These are phyloP conservation scores for Globisporangium carolinianum DNA, from an alignment of 352 stramenopile genomes.

Conservation along the genomic window DNA sequence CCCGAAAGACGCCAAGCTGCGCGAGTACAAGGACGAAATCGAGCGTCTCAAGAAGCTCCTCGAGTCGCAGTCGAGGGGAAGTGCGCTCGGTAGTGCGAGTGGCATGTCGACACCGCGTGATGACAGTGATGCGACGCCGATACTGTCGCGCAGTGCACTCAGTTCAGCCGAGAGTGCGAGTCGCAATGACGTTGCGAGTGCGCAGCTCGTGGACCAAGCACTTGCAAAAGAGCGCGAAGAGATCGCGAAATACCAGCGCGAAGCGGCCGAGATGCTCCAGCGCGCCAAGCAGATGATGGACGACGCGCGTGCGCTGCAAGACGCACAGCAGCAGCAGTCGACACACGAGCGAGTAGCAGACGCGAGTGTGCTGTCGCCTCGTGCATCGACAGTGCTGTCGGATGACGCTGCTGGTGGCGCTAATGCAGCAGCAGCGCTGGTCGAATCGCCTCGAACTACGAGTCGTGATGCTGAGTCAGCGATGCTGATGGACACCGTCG, in stretches of 20 bases:
- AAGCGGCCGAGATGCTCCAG: slow-evolving; percentile 65
- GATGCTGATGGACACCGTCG: not conserved
- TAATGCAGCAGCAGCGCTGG: not conserved
- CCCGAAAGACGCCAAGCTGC: slow-evolving; percentile 87
- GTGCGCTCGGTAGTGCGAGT: slow-evolving; percentile 18
- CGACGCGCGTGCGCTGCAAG: slow-evolving; percentile 46
- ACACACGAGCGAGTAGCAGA: not conserved
- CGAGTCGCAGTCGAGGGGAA: slow-evolving; percentile 47
- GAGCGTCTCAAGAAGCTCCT: slow-evolving; percentile 76
- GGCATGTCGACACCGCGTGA: slow-evolving; percentile 26
- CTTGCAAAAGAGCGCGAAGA: slow-evolving; percentile 54
- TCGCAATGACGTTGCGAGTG: not conserved
- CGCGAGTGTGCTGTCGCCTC: too few species aligned
- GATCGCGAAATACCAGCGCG: slow-evolving; percentile 51
- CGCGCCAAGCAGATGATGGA: slow-evolving; percentile 68
- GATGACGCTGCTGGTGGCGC: not conserved
- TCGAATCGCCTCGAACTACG: not conserved
- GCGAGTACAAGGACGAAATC: slow-evolving; percentile 89
- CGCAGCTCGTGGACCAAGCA: slow-evolving; percentile 2
- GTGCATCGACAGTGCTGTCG: not conserved
- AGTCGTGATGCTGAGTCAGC: not conserved
- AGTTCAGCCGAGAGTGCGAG: slow-evolving; percentile 6
- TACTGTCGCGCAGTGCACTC: slow-evolving; percentile 2
- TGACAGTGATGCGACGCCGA: not conserved
- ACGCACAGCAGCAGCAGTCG: slow-evolving; percentile 14